Evolutionary conservation across 1,284 basidiomycete species (phyloP), one percentile per base, ranked within the genome.

Genomic region (Rhizoctonia solani): DNA sequence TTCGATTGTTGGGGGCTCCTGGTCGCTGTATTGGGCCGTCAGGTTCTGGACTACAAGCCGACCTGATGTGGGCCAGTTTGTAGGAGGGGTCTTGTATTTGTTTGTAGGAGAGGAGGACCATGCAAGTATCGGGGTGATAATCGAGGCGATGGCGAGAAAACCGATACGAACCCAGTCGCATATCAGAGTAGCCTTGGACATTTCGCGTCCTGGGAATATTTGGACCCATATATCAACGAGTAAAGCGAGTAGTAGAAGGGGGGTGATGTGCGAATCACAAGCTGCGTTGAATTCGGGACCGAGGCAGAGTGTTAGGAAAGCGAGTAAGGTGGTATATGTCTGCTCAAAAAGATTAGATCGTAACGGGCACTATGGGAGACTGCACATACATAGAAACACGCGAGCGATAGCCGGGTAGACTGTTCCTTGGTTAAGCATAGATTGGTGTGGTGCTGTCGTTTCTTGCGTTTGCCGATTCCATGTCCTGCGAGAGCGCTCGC

Each of bases 341-440:
- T 63, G 30, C 30, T 21, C 32, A 32, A 8, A 37, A 27, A 53
- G 25, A 49, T 25, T 49, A 21, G 21, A 25, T 49, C 44, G 5
- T 27, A 49, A 16, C 4, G 21, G 25, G 6, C n/a, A 27, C 23
- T 11, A 11, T 25, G 3, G 21, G 21, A 49, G 21, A 6, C 3
- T 21, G n/a, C 34, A 46, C 49, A 37, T 30, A 53, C 59, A 27
- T 63, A 53, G 42, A 63, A 63, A 21, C 39, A 29, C n/a, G 14
- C 37, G 16, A 63, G 14, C 1, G 37, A n/a, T 3, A 63, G 49
- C n/a, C 46, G 47, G 34, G 49, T 47, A 5, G 49, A 42, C 23
- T 63, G 59, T 21, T 27, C 32, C 42, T 44, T 21, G 49, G 47
- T 63, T 11, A 63, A 47, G 27, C 59, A 63, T 9, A 63, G 41